Conservation (phyloP, 352 stramenopile genomes). For the Globisporangium barbulae region DNA sequence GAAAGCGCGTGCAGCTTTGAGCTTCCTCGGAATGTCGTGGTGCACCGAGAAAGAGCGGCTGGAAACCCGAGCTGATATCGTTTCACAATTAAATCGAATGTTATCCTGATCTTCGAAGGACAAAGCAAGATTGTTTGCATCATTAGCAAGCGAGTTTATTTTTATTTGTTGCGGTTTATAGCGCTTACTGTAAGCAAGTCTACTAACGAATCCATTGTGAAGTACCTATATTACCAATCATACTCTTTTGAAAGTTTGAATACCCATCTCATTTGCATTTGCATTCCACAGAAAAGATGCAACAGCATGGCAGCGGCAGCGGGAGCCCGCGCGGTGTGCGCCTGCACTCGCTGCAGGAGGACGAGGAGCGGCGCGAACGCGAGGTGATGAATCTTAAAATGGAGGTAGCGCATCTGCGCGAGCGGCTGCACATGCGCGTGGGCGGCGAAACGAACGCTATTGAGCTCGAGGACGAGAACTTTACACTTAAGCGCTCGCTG, state of each 20-base stretch:
- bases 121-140: neutral
- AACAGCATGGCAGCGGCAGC: conserved; percentile 2
- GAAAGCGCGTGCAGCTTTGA: too few relatives aligned
- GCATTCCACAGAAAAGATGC: conserved; percentile 6
- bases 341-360: conserved; percentile 46
- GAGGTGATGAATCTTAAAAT: conserved; percentile 87
- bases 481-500: conserved; percentile 57
- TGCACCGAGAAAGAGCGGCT: too few relatives aligned
- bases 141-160: neutral
- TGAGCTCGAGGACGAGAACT: conserved; percentile 77
- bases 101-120: too few relatives aligned
- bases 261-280: neutral
- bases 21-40: too few relatives aligned
- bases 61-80: too few relatives aligned
- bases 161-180: neutral
- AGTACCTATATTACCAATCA: neutral
- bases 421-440: conserved; percentile 62
- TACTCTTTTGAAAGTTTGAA: neutral
- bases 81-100: too few relatives aligned
- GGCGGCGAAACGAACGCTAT: conserved; percentile 69
- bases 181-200: neutral
- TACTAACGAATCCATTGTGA: neutral
- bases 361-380: conserved; percentile 52
- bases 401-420: conserved; percentile 69
- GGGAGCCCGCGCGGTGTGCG: conserved; percentile 18